Percentiles rank a stretch among this genome's conserved stretches.
These are phyloP conservation scores for Globisporangium abappressorium DNA, from an alignment of 352 stramenopile species.

Conservation along the genomic window DNA sequence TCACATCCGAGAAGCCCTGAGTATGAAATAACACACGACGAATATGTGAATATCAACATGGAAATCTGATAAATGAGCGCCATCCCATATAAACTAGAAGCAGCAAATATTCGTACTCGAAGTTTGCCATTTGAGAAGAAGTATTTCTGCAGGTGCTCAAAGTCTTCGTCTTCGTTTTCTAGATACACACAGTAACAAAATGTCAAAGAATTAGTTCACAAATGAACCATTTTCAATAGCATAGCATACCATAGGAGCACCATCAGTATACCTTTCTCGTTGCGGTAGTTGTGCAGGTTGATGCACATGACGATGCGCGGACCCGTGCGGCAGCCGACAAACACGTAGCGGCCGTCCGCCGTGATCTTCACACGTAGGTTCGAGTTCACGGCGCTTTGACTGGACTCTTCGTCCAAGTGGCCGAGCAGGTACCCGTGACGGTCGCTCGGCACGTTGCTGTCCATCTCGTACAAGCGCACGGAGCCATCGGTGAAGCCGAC, in stretches of 20 bases:
- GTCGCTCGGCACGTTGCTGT: constrained; percentile 80
- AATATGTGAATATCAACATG: constrained; percentile 7
- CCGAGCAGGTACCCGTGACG: constrained; percentile 76
- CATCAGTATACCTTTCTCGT: constrained; percentile 59
- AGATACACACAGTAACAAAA: constrained; percentile 8
- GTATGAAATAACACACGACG: constrained; percentile 8
- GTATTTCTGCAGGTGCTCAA: constrained; percentile 77
- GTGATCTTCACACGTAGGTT: constrained; percentile 79
- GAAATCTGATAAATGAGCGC: neutral
- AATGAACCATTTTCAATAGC: neutral
- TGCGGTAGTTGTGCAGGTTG: constrained; percentile 76
- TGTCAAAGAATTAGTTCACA: neutral
- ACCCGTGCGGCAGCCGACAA: constrained; percentile 70
- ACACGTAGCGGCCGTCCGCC: constrained; percentile 72
- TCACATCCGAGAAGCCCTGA: constrained; percentile 76
- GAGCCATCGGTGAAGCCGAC: constrained; percentile 79
- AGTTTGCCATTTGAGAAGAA: constrained; percentile 58
- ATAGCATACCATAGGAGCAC: neutral
- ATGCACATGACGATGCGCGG: constrained; percentile 79
- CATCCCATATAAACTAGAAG: neutral
- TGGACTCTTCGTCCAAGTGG: constrained; percentile 77
- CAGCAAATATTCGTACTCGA: constrained; percentile 31
- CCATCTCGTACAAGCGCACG: constrained; percentile 80
- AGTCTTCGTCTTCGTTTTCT: constrained; percentile 79
- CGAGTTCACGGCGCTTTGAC: constrained; percentile 39